phyloP scores from a whole-genome alignment of 2,329 filamentous ascomycete species.

The Colletotrichum paranaense region DNA sequence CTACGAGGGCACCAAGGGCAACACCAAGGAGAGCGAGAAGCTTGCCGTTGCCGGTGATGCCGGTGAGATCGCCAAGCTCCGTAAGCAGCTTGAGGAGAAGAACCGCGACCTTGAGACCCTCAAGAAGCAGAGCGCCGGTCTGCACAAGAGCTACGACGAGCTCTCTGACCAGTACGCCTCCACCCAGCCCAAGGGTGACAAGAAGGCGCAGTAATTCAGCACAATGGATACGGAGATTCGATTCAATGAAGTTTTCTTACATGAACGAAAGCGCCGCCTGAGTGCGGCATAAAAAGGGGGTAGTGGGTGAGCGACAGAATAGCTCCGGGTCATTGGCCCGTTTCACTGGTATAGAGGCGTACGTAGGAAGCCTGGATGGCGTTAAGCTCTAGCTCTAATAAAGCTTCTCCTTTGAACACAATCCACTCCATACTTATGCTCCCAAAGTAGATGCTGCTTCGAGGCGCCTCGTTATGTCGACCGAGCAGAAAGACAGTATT shows the following conservation, averaged over 20 bases:
- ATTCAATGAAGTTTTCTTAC: no score
- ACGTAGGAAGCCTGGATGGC: conserved; percentile 10
- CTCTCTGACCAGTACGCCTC: conserved; percentile 84
- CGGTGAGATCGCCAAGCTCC: conserved; percentile 78
- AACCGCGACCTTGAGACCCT: conserved; percentile 86
- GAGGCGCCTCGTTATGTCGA: background rate
- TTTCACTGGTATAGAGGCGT: background rate
- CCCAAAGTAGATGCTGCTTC: background rate
- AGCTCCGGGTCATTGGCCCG: background rate
- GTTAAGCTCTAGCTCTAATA: conserved; percentile 17
- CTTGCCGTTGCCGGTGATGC: conserved; percentile 78
- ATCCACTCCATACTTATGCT: background rate
- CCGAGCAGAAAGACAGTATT: background rate
- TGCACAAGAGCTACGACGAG: conserved; percentile 86
- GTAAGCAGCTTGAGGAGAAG: conserved; percentile 79
- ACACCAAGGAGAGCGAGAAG: conserved; percentile 76
- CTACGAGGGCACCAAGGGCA: conserved; percentile 70
- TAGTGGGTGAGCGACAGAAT: background rate
- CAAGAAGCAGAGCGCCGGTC: conserved; percentile 90
- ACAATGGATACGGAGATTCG: background rate
- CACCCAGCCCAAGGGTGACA: conserved; percentile 62
- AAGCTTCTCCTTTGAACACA: conserved; percentile 7
- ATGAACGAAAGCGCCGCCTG: background rate
- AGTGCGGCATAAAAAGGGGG: background rate
- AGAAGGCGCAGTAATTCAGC: conserved; percentile 65